Base-by-base conservation (phyloP, 129 eudicot species). In the Glebionis coronaria region DNA sequence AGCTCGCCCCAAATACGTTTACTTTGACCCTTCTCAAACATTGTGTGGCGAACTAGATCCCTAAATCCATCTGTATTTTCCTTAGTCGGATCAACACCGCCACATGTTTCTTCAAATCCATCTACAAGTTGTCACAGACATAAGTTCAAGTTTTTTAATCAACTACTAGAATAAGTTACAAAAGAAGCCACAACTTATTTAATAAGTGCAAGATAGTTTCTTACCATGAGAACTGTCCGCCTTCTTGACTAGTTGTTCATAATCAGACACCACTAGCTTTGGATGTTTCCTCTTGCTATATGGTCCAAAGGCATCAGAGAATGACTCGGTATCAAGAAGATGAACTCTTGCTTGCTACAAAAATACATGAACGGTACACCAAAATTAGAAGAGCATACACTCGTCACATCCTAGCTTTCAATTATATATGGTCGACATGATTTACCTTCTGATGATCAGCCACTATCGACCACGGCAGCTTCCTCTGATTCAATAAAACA, bases 251-350 rank as follows among this genome's bases (percentile, higher is more conserved):
- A 93, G 67, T 8, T 90, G 69, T 76, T 93, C 93, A 54, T 86
- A 89, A 84, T 87, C 97, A 19, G 90, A 75, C 9, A 66, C 97
- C 71, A 73, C 19, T 51, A 93, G 78, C 63, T 85, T 84, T 12
- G 99, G 99, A 7, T 93, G 88, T 73, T 86, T 93, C 52, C 98
- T 79, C 88, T 93, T 93, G 58, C 78, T 78, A 83, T 93, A 88
- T 3, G 96, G 85, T 72, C 98, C 98, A 86, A 93, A 93, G 12
- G 92, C 88, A 84, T 93, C 90, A 71, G 84, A 77, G 68, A 93
- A 93, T 44, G 98, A 89, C 81, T 88, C 81, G 2, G 88, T 93
- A 12, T 13, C n/a, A n/a, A n/a, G n/a, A n/a, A n/a, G n/a, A n/a
- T n/a, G n/a, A n/a, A n/a, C n/a, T n/a, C n/a, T n/a, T n/a, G n/a